Percentiles rank a stretch among this genome's conserved stretches.
Evolutionary conservation across 2,329 filamentous ascomycete species (phyloP).

Genomic region (Trichothecium roseum): DNA sequence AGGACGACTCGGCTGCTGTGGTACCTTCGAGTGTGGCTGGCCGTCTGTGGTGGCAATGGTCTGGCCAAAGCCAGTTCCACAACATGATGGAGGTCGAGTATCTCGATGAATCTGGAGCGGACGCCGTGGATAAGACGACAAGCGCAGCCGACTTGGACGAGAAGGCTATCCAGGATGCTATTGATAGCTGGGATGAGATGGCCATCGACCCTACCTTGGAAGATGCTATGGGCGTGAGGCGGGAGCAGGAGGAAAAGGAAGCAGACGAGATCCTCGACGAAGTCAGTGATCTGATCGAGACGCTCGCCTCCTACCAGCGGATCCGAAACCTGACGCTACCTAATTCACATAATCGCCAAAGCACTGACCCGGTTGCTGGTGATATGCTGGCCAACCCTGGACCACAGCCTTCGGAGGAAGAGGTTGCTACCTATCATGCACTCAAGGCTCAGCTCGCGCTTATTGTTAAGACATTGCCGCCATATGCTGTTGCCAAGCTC

Average conservation of each 20-base stretch:
- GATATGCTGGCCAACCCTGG: conserved; percentile 60
- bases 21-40: conserved; percentile 57
- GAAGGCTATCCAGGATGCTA: conserved; percentile 38
- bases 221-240: conserved; percentile 39
- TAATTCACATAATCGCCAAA: conserved; percentile 50
- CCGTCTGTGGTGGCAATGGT: conserved; percentile 67
- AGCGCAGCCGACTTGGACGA: conserved; percentile 38
- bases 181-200: conserved; percentile 48
- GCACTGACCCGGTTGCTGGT: conserved; percentile 51
- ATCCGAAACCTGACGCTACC: conserved; percentile 64
- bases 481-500: conserved; percentile 76
- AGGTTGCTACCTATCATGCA: conserved; percentile 54
- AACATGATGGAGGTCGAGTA: conserved; percentile 47
- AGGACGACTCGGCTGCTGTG: conserved; percentile 62
- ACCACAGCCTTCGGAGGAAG: conserved; percentile 55
- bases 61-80: conserved; percentile 55
- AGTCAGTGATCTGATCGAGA: conserved; percentile 67
- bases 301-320: conserved; percentile 66
- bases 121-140: conserved; percentile 23
- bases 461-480: conserved; percentile 66
- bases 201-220: conserved; percentile 48
- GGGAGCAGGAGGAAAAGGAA: conserved; percentile 51
- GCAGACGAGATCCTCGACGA: conserved; percentile 61
- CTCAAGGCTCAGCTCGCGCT: conserved; percentile 66
- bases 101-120: conserved; percentile 20